Evolutionary conservation across 2,329 filamentous ascomycete species (phyloP), one percentile per base, ranked within the genome.

Genomic region (Cladosporium sphaerospermum): DNA sequence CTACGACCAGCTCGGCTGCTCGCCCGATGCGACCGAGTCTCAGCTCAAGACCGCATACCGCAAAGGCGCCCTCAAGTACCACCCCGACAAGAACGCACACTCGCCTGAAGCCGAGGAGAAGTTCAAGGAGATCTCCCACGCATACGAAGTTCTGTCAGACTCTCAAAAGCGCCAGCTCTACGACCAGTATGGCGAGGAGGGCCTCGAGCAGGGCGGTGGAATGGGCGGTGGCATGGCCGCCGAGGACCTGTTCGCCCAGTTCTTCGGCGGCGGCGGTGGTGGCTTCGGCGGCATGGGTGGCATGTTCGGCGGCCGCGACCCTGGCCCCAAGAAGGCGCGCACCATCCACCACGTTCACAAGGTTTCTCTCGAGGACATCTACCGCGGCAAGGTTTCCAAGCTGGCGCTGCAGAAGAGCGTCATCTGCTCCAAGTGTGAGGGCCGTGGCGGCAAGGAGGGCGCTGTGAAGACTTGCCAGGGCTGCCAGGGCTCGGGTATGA

Each of bases 311-410:
- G 88, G 88, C 80, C 83, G 85, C 64, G 84, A 88, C 51, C 82
- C 84, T 53, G 92, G 91, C 14, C 92, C 92, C 32, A 85, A 85
- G 76, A 85, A 99, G 80, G 92, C 93, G 45, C 86, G 93, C 62
- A 96, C 92, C 54, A 99, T 99, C 64, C 89, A 95, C 74, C 93
- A 99, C 76, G 91, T 93, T 47, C 93, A 97, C 84, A 96, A 96
- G 75, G 93, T 99, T 56, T 91, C 89, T 10, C 83, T 99, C 49
- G 93, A 99, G 75, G 93, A 99, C 64, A 90, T 99, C 69, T 99
- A 99, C 81, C 86, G 88, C 59, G 93, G 93, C 69, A 99, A 99
- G 80, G 83, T 96, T 58, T 97, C 92, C 54, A 99, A 99, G 77
- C 81, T 99, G 50, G 95, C 93, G 31, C 81, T 99, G 42, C 93